Evolutionary conservation across 768 basidiomycete genomes (phyloP).

Genomic region (Podaxis sp.): DNA sequence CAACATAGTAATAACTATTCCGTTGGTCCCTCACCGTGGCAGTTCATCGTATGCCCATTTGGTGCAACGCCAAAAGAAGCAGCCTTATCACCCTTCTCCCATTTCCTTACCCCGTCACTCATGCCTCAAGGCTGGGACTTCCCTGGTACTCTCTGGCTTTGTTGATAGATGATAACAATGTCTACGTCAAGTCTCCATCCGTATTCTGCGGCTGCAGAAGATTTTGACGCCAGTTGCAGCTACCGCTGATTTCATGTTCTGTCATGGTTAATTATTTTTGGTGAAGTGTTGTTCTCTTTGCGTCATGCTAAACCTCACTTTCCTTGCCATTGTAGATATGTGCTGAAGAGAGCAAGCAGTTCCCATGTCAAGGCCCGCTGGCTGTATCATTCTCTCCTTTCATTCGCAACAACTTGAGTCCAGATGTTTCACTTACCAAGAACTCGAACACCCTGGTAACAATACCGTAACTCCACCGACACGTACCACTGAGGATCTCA

Average conservation of each 20-base stretch:
- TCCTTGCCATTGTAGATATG: background rate
- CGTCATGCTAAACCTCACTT: background rate
- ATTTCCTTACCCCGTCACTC: conserved; percentile 1
- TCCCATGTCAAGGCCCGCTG: background rate
- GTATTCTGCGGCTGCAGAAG: too few relatives aligned
- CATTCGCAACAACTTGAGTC: background rate
- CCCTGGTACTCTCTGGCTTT: background rate
- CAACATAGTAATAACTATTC: background rate
- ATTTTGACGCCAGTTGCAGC: background rate
- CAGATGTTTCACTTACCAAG: background rate
- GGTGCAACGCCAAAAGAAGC: background rate
- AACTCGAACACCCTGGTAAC: background rate
- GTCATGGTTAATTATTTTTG: background rate
- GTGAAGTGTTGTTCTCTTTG: background rate
- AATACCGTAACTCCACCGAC: background rate
- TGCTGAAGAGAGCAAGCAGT: background rate
- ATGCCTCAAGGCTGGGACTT: background rate
- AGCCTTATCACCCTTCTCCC: conserved; percentile 10
- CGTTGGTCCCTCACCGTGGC: background rate
- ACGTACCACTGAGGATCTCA: background rate
- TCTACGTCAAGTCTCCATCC: background rate
- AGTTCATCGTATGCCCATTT: background rate
- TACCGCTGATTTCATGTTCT: background rate
- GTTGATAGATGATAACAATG: background rate
- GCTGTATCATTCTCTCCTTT: background rate